phyloP scores from a whole-genome alignment of 345 rosid species.

The Syzygium aqueum region DNA sequence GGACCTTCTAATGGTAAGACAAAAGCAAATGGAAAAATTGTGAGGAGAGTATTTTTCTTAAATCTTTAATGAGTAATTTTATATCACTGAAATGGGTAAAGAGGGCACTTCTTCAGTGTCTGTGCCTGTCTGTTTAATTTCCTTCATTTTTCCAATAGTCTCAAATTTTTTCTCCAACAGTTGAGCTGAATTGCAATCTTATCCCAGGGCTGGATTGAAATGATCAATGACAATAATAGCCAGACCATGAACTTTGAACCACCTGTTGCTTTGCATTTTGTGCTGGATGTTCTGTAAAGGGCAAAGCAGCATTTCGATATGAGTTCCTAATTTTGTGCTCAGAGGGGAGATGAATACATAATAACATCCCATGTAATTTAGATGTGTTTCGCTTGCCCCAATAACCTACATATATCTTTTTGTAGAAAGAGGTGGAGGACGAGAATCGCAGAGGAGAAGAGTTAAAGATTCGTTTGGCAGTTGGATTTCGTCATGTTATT shows the following conservation, averaged over 20 bases:
- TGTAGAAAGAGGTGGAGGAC: conserved; percentile 65
- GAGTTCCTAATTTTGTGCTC: neutral
- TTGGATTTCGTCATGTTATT: conserved; percentile 87
- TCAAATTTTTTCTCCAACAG: neutral
- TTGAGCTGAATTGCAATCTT: neutral
- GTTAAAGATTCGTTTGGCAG: conserved; percentile 50
- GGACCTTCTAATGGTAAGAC: conserved; percentile 58
- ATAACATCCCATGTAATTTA: neutral
- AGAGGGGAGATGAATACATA: neutral
- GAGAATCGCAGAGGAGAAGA: conserved; percentile 40
- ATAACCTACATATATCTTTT: neutral
- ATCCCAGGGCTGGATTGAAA: neutral
- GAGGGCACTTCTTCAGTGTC: neutral
- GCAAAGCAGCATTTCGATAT: neutral
- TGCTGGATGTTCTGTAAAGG: neutral
- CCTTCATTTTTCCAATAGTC: neutral
- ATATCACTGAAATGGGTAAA: neutral
- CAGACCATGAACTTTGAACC: neutral
- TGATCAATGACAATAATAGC: neutral
- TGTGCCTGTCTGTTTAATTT: neutral
- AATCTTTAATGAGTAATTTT: neutral
- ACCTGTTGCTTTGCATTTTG: neutral
- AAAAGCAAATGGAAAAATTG: neutral
- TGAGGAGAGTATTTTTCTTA: neutral
- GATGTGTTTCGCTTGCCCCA: neutral